Evolutionary conservation across 2,329 filamentous ascomycete genomes (phyloP), one percentile per base, ranked within the genome.

Genomic region (Colletotrichum tropicicola): DNA sequence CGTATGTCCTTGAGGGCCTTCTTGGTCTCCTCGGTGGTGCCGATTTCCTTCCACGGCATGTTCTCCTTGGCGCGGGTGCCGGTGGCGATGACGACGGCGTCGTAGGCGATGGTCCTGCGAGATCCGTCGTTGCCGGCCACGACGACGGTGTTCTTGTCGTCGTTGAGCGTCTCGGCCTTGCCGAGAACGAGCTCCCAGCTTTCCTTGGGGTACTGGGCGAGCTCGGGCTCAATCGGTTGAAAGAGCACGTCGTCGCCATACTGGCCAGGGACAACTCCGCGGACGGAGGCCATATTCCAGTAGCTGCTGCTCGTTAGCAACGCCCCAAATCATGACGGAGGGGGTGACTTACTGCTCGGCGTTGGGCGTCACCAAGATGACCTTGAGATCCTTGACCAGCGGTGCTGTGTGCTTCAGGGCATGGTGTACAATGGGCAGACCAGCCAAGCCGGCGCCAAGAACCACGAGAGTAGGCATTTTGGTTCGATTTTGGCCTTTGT

Each of bases 271-370:
- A 87, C 77, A 39, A 87, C 78, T 67, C 82, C 83, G 37, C 85
- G 83, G n/a, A 85, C 82, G 2, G 85, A 81, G 1, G 85, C 85
- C 6, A 87, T 67, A 69, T 86, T 87, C 85, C 84, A 87, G 75
- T 80, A 87, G 68, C 87, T 85, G 68, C 85, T 82, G 19, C 23
- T 8, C 0, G 65, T 67, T 5, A 64, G 56, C 57, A 19, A 12
- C 28, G 49, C 21, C 15, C 23, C 23, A 3, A 15, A 6, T 25
- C 5, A 25, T 7, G 4, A 19, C 17, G 10, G 12, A 9, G 7
- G 15, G n/a, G n/a, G 27, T n/a, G 6, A 44, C 67, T 47, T 28
- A 68, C 67, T 67, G 65, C 23, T 68, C 67, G 55, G 77, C 80
- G 71, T 82, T 86, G 75, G 85, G 75, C 35, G 83, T 83, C 13